phyloP scores from a whole-genome alignment of 352 stramenopile genomes.

The Hyaloperonospora brassicae region DNA sequence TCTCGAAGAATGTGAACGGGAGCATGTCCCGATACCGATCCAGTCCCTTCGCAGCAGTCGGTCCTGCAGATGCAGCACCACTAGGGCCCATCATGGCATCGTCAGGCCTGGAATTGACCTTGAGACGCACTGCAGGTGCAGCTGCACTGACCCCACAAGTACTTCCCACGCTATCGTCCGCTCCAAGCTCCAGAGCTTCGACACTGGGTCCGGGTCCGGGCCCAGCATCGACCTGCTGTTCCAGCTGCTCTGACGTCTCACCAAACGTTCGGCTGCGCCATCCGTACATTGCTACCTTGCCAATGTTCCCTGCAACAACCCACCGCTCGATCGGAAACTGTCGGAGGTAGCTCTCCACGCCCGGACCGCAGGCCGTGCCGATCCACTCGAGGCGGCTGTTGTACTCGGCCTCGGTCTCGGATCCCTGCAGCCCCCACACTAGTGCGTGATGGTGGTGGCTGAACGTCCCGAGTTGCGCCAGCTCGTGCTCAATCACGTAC shows the following conservation, averaged over 20 bases:
- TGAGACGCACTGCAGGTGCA: constrained; percentile 8
- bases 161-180: not conserved
- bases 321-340: constrained; percentile 43
- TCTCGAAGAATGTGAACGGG: constrained; percentile 42
- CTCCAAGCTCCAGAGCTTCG: constrained; percentile 9
- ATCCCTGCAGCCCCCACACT: constrained; percentile 43
- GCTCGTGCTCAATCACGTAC: constrained; percentile 46
- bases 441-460: constrained; percentile 42
- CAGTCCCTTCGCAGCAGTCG: constrained; percentile 6
- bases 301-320: constrained; percentile 38
- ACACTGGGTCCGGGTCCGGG: not conserved
- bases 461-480: constrained; percentile 32
- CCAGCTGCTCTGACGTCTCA: constrained; percentile 22
- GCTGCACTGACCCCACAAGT: constrained; percentile 3
- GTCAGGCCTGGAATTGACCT: not conserved
- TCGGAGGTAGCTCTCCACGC: constrained; percentile 32
- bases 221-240: constrained; percentile 13
- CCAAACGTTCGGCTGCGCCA: constrained; percentile 46
- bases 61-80: not conserved
- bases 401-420: constrained; percentile 38
- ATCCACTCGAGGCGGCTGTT: constrained; percentile 51
- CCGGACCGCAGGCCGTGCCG: constrained; percentile 32
- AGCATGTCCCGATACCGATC: constrained; percentile 28
- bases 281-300: constrained; percentile 36
- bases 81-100: not conserved